Conservation (phyloP, 2,329 filamentous ascomycete genomes). For the Colletotrichum cuscutae region DNA sequence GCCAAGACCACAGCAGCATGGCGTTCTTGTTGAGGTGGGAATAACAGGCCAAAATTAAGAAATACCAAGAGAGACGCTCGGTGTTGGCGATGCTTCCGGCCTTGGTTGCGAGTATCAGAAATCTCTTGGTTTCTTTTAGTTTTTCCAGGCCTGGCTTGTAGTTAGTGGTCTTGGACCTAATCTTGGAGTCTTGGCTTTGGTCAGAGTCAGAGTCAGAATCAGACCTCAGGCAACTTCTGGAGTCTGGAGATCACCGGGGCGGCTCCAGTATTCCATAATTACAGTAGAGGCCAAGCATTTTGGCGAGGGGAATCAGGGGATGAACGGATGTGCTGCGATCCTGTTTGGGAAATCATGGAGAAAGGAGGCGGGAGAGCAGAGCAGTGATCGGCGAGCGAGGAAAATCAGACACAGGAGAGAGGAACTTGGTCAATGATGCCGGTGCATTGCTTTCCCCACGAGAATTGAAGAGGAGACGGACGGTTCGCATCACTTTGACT, state of each 20-base stretch:
- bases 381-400: constrained; percentile 27
- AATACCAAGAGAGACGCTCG: constrained; percentile 1
- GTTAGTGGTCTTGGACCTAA: background rate
- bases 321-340: constrained; percentile 28
- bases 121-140: background rate
- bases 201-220: background rate
- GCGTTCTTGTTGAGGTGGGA: background rate
- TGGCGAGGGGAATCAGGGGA: constrained; percentile 26
- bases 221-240: background rate
- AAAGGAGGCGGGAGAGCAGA: constrained; percentile 17
- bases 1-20: constrained; percentile 1
- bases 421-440: background rate
- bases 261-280: constrained; percentile 3
- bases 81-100: constrained; percentile 16
- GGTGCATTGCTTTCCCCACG: constrained; percentile 4
- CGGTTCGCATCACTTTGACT: background rate
- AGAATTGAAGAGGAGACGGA: background rate
- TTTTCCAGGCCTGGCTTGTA: background rate
- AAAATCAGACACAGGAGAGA: constrained; percentile 25
- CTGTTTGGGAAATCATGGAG: constrained; percentile 33
- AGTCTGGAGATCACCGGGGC: constrained; percentile 15
- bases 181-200: background rate
- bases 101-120: background rate
- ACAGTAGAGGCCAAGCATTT: constrained; percentile 28
- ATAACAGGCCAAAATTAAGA: background rate